Base-by-base conservation (phyloP, 371 early-diverging fungal genomes). In the Circinella umbellata region DNA sequence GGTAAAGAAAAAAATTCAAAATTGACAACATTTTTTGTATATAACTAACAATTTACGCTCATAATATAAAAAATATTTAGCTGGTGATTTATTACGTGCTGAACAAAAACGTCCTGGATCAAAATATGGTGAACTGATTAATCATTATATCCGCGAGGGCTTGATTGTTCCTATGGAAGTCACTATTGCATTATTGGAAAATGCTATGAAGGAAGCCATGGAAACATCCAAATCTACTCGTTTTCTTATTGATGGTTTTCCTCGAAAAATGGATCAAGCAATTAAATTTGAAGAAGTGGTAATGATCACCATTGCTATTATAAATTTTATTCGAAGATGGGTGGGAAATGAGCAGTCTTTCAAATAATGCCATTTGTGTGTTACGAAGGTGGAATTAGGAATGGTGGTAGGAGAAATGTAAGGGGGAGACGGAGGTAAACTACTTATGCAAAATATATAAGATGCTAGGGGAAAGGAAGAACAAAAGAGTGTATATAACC, bases 191-290 rank as follows among this genome's bases (percentile, higher is more conserved):
- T 85, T 99, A 20, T 85, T 99, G 39, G 90, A 94, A 66, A 86
- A 92, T 51, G 96, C 95, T 15, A 98, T 99, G 94, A 87, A 88
- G 68, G 90, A 86, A 63, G 80, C 80, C 27, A 85, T 86, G 42
- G 80, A 82, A 64, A 76, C 81, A 15, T 79, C 83, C 27, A 73
- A 75, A 15, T 74, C 82, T 54, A 67, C 69, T n/a, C 83, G 93
- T 54, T 98, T 99, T 83, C 79, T 98, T 74, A 91, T 98, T 66
- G 99, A 99, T 69, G 99, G 98, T 0, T 99, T 98, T 90, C 99
- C 99, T n/a, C 84, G 98, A 27, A 90, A 92, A 75, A 85, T 98
- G 87, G 97, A 95, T 70, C 99, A 99, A 81, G 98, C 96, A 9
- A 67, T 90, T 68, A 90, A 92, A 67, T 99, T 99, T 80, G 98